Evolutionary conservation across 2,329 filamentous ascomycete species (phyloP), one percentile per base, ranked within the genome.

Genomic region (Aspergillus nomiae): DNA sequence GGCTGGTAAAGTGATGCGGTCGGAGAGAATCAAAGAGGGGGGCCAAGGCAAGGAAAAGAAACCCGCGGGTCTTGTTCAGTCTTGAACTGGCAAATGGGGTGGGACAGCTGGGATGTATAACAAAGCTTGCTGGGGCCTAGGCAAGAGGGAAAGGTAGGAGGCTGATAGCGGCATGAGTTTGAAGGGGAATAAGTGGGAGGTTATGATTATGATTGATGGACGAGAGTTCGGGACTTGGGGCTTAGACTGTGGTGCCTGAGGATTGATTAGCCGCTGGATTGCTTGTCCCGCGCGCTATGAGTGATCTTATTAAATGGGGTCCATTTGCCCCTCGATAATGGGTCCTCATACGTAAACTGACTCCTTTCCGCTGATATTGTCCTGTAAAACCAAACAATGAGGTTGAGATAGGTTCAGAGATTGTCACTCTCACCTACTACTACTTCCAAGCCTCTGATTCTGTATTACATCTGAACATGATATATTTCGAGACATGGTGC

Each of bases 201-300:
- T 21, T n/a, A 46, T 26, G 38, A 41, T 24, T 46, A 46, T 46
- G 36, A 60, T 51, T 55, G 26, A 62, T 45, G 19, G 36, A 61
- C 26, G 24, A 57, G 28, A 34, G 43, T 34, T 24, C 38, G 59
- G 46, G 46, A 46, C 26, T 34, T 45, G 57, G 30, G 53, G 58
- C 57, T 59, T 53, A 59, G 57, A 60, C 51, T 59, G 58, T 53
- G 51, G 58, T 60, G 58, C 58, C 58, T 60, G 58, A 60, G 58
- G 58, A 60, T 60, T 57, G 48, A 51, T 32, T 32, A 51, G 28
- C 34, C 48, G 48, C 48, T 32, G 19, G 24, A 59, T 59, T 60
- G 41, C 51, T 60, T 60, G 58, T 60, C 58, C 58, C 58, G 58
- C 58, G 21, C 58, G 41, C 58, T 57, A 57, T 21, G n/a, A 30